phyloP scores from a whole-genome alignment of 129 eudicot species.

The Tagetes erecta region DNA sequence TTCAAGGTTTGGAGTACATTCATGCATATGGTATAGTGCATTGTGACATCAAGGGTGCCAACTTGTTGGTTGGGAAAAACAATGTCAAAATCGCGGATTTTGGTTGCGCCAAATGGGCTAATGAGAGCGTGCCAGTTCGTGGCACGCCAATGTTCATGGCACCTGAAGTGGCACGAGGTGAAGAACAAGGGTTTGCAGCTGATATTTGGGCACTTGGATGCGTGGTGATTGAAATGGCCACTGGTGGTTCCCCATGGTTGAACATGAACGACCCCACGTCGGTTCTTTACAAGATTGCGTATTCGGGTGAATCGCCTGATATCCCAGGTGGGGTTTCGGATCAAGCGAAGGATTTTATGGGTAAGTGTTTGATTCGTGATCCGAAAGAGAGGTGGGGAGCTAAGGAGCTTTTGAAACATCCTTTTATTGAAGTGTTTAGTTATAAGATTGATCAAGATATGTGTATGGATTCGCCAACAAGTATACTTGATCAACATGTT shows the following conservation, averaged over 20 bases:
- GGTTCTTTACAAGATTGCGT: conserved; percentile 49
- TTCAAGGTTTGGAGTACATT: conserved; percentile 59
- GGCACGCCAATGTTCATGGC: conserved; percentile 32
- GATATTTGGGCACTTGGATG: conserved; percentile 83
- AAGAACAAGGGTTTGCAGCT: conserved; percentile 56
- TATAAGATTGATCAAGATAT: conserved; percentile 7
- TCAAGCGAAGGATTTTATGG: conserved; percentile 55
- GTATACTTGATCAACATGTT: conserved; percentile 60
- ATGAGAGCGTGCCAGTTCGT: neutral
- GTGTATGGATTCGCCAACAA: conserved; percentile 48
- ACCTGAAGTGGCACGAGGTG: no score
- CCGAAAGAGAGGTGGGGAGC: conserved; percentile 61
- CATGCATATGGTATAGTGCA: conserved; percentile 57
- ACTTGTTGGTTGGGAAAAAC: conserved; percentile 39
- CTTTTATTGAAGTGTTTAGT: conserved; percentile 41
- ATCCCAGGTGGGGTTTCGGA: conserved; percentile 46
- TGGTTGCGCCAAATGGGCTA: conserved; percentile 65
- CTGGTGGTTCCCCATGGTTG: conserved; percentile 57
- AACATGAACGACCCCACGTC: conserved; percentile 32
- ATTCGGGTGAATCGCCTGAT: conserved; percentile 51
- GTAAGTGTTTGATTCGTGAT: conserved; percentile 53
- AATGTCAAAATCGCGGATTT: conserved; percentile 69
- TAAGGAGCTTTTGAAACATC: conserved; percentile 52
- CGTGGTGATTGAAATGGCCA: conserved; percentile 69
- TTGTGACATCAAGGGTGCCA: conserved; percentile 16